These are phyloP conservation scores for Blattamonas nauphoetae DNA, from an alignment of 78 protist species.

Conservation along the genomic window DNA sequence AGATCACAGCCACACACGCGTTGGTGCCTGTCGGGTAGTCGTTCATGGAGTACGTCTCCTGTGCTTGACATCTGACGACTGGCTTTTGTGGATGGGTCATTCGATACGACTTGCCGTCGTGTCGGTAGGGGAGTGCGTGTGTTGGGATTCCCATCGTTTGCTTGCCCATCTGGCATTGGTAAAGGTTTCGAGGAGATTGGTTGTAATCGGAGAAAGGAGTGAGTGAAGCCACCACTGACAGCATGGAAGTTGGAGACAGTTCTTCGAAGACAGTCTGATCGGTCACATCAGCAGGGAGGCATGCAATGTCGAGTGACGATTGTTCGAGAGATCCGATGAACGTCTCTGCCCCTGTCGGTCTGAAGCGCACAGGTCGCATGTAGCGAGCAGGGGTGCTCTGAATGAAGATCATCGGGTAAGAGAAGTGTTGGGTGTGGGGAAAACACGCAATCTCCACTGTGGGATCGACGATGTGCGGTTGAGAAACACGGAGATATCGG, in stretches of 20 bases:
- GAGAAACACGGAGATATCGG: not conserved
- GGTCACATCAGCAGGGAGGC: conserved; percentile 25
- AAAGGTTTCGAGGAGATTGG: conserved; percentile 96
- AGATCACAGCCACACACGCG: conserved; percentile 87
- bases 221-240: conserved; percentile 71
- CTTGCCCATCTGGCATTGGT: conserved; percentile 87
- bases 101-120: conserved; percentile 86
- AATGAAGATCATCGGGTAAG: conserved; percentile 56
- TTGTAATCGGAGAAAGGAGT: conserved; percentile 95
- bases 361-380: conserved; percentile 75
- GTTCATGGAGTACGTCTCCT: conserved; percentile 52
- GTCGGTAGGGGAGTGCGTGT: conserved; percentile 57
- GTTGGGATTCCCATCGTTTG: conserved; percentile 92
- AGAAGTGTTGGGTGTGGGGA: not conserved
- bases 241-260: conserved; percentile 55
- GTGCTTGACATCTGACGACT: conserved; percentile 28
- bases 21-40: conserved; percentile 88
- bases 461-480: not conserved
- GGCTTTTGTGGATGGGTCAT: conserved; percentile 70
- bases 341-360: conserved; percentile 43
- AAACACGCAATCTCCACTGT: not conserved
- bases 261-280: conserved; percentile 59
- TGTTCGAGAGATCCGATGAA: conserved; percentile 83
- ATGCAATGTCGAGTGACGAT: conserved; percentile 69
- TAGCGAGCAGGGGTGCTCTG: conserved; percentile 63